Evolutionary conservation across 2,329 filamentous ascomycete species (phyloP).

Genomic region (Microdochium nivale): DNA sequence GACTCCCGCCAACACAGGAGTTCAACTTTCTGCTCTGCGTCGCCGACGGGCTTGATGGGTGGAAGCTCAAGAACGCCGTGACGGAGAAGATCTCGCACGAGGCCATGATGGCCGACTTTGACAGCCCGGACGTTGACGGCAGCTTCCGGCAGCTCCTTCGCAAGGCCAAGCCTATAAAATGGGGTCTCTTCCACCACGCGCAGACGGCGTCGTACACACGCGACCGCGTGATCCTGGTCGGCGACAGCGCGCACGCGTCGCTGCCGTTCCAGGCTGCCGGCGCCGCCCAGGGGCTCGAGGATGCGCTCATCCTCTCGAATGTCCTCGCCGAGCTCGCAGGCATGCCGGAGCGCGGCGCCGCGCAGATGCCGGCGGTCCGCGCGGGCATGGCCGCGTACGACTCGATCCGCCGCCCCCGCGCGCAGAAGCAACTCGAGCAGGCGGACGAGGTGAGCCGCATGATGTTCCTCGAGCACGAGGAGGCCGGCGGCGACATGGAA

Average conservation of each 20-base stretch:
- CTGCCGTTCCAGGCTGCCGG: conserved; percentile 26
- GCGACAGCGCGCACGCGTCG: conserved; percentile 24
- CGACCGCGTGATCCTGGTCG: conserved; percentile 17
- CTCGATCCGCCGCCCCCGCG: conserved; percentile 15
- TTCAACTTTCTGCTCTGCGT: background rate
- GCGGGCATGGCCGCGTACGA: conserved; percentile 19
- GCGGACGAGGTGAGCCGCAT: conserved; percentile 3
- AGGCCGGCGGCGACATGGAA: background rate
- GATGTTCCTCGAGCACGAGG: background rate
- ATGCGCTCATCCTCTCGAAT: conserved; percentile 19
- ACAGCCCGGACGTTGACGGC: background rate
- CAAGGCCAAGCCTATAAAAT: conserved; percentile 22
- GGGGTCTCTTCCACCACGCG: conserved; percentile 22
- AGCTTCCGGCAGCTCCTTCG: conserved; percentile 13
- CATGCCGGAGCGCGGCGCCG: conserved; percentile 7
- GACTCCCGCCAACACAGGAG: no score
- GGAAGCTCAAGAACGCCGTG: background rate
- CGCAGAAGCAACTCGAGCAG: conserved; percentile 20
- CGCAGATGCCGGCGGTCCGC: conserved; percentile 11
- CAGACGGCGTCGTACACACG: conserved; percentile 19
- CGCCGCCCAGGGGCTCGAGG: conserved; percentile 27
- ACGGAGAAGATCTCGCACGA: conserved; percentile 13
- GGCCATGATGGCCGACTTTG: background rate
- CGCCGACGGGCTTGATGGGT: background rate
- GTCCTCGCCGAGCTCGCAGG: conserved; percentile 12